Evolutionary conservation across 352 stramenopile genomes (phyloP).

Genomic region (Phytophthora pistaciae): DNA sequence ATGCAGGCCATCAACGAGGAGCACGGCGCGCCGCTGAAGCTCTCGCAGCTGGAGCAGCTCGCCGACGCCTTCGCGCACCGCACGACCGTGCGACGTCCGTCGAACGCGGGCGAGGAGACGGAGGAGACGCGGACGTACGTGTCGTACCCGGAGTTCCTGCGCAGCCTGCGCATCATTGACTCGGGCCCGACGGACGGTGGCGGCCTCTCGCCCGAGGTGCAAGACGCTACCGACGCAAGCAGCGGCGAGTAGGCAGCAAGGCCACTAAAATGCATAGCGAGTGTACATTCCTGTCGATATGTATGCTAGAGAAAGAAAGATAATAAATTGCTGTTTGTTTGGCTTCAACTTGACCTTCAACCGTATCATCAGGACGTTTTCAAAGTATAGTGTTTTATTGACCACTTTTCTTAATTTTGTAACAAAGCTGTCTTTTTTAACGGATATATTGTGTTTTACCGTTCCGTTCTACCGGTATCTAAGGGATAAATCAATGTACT

Average conservation of each 20-base stretch:
- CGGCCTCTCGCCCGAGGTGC: background rate
- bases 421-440: no score
- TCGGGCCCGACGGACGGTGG: slow-evolving; percentile 33
- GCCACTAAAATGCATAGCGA: background rate
- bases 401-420: no score
- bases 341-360: background rate
- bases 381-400: no score
- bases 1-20: slow-evolving; percentile 85
- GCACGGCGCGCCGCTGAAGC: slow-evolving; percentile 63
- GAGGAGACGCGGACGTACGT: slow-evolving; percentile 51
- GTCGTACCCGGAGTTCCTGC: slow-evolving; percentile 79
- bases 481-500: background rate
- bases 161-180: slow-evolving; percentile 76
- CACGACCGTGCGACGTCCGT: slow-evolving; percentile 39
- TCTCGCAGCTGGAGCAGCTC: slow-evolving; percentile 71
- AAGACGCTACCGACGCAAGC: slow-evolving; percentile 17
- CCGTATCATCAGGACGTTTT: no score
- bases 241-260: slow-evolving; percentile 2
- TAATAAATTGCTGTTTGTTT: background rate
- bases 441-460: background rate
- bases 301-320: slow-evolving; percentile 19
- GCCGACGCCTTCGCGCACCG: slow-evolving; percentile 64
- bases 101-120: slow-evolving; percentile 27
- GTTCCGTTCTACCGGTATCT: background rate
- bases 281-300: slow-evolving; percentile 23